Percentiles rank a stretch among this genome's conserved stretches.
Evolutionary conservation across 2,329 filamentous ascomycete genomes (phyloP).

Genomic region (Corinectria fuckeliana): DNA sequence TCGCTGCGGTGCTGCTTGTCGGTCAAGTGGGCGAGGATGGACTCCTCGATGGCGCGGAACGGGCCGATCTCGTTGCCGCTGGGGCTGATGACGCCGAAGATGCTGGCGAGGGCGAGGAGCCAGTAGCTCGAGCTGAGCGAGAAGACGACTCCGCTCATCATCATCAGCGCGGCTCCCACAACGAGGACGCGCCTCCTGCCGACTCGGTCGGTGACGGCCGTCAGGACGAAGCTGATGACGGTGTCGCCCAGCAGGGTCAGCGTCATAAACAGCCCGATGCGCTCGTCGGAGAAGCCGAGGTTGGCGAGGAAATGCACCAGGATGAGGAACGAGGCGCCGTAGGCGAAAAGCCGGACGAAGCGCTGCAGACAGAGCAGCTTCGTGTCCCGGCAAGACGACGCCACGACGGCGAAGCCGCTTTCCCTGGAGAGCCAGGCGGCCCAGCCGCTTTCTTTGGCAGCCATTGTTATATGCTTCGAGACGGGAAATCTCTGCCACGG

Average conservation of each 20-base stretch:
- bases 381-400: neutral
- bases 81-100: constrained; percentile 69
- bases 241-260: constrained; percentile 67
- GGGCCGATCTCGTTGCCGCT: constrained; percentile 70
- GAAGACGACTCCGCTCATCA: constrained; percentile 61
- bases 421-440: neutral
- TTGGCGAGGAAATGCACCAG: constrained; percentile 62
- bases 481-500: neutral
- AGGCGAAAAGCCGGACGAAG: constrained; percentile 68
- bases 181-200: constrained; percentile 62
- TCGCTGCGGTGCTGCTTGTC: constrained; percentile 53
- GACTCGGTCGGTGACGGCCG: constrained; percentile 63
- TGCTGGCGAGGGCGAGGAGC: constrained; percentile 60
- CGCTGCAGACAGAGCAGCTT: constrained; percentile 65
- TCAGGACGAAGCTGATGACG: constrained; percentile 63
- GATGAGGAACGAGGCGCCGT: constrained; percentile 64
- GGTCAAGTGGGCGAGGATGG: constrained; percentile 63
- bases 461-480: neutral
- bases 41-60: constrained; percentile 68
- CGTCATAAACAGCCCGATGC: constrained; percentile 70
- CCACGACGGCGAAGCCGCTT: neutral
- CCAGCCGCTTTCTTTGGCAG: neutral
- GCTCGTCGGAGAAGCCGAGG: constrained; percentile 56
- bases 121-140: constrained; percentile 60
- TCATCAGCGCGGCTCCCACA: constrained; percentile 62